phyloP scores from a whole-genome alignment of 1,139 yeast species.

The Scheffersomyces lignicola region DNA sequence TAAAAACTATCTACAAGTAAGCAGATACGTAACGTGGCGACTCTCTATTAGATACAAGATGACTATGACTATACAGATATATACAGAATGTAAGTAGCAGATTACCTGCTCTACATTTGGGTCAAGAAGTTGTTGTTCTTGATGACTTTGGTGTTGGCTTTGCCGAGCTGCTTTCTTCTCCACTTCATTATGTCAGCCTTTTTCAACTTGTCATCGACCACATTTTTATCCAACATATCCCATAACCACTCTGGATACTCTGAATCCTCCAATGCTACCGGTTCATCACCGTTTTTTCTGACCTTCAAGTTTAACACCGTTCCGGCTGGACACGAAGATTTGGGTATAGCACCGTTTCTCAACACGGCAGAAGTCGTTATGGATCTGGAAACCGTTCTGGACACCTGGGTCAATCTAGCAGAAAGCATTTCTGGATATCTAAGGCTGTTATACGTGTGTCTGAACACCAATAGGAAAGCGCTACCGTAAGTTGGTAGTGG shows the following conservation, averaged over 20 bases:
- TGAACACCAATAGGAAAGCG: too few relatives aligned
- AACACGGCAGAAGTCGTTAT: constrained; percentile 5
- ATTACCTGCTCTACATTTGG: constrained; percentile 34
- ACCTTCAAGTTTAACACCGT: constrained; percentile 77
- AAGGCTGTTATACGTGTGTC: too few relatives aligned
- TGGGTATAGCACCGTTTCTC: constrained; percentile 8
- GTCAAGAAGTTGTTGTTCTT: constrained; percentile 77
- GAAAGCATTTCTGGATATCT: too few relatives aligned
- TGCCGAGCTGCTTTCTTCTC: constrained; percentile 69
- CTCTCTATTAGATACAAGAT: neutral
- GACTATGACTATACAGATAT: neutral
- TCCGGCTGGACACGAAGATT: constrained; percentile 66
- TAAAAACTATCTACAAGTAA: too few relatives aligned
- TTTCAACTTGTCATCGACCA: constrained; percentile 51
- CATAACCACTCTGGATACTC: constrained; percentile 97
- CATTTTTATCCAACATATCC: constrained; percentile 72
- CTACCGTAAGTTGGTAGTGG: too few relatives aligned
- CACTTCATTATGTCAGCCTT: constrained; percentile 62
- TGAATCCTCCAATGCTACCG: constrained; percentile 83
- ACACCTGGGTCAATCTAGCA: too few relatives aligned
- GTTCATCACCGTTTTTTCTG: constrained; percentile 77
- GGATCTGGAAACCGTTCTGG: constrained; percentile 4
- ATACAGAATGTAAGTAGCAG: neutral
- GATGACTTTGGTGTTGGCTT: constrained; percentile 65
- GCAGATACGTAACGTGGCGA: too few relatives aligned